Evolutionary conservation across 768 basidiomycete genomes (phyloP).

Genomic region (Termitomyces titanicus): DNA sequence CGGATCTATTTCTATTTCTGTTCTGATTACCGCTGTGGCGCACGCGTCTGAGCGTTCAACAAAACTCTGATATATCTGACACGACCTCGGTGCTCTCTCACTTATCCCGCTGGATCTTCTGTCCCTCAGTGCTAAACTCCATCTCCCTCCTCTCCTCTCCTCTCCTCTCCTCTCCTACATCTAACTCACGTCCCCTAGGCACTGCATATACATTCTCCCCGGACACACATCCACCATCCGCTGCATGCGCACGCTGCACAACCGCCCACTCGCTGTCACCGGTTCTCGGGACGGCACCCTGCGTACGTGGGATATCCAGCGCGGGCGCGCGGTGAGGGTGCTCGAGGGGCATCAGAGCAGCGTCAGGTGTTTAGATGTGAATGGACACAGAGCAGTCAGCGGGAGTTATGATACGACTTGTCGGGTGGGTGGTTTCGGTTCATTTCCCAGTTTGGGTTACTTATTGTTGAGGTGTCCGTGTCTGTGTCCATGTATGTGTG

Average conservation of each 20-base stretch:
- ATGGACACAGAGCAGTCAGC: constrained; percentile 79
- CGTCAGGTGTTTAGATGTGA: constrained; percentile 87
- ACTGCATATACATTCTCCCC: constrained; percentile 72
- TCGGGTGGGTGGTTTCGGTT: constrained; percentile 55
- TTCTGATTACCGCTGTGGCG: too few species aligned
- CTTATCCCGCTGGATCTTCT: too few species aligned
- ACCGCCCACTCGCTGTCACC: constrained; percentile 83
- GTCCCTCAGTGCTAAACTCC: too few species aligned
- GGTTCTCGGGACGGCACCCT: constrained; percentile 86
- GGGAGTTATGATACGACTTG: constrained; percentile 93
- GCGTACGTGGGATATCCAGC: constrained; percentile 91
- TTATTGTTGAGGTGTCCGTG: too few species aligned
- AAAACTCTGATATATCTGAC: too few species aligned
- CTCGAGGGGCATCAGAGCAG: constrained; percentile 77
- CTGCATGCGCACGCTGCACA: constrained; percentile 84
- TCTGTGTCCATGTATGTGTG: constrained; percentile 4
- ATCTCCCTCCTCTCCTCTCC: too few species aligned
- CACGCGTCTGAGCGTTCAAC: too few species aligned
- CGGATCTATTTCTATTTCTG: too few species aligned
- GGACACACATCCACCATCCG: constrained; percentile 92
- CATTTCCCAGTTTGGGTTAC: neutral
- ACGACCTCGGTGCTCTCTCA: too few species aligned
- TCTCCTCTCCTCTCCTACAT: neutral
- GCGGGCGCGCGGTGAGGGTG: constrained; percentile 59
- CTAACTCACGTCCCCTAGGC: constrained; percentile 23